These are phyloP conservation scores for Podaxis pistillaris DNA, from an alignment of 768 basidiomycete species.

Conservation along the genomic window DNA sequence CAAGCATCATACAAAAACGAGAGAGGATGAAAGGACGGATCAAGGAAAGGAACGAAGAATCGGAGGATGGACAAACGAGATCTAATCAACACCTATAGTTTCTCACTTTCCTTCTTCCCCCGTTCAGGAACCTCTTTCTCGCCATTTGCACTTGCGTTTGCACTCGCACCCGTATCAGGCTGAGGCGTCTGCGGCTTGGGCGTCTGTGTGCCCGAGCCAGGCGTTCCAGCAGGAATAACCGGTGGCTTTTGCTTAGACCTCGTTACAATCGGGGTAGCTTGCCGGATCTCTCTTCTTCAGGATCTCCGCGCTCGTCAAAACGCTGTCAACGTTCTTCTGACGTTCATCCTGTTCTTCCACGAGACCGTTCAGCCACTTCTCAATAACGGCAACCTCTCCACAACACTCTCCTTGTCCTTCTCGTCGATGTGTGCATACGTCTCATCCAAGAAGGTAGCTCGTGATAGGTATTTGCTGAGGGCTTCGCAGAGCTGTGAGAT, in stretches of 20 bases:
- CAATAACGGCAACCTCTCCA: slow-evolving; percentile 87
- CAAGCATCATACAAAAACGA: slow-evolving; percentile 25
- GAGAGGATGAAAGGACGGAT: too few relatives aligned
- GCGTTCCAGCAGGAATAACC: slow-evolving; percentile 40
- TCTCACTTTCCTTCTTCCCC: slow-evolving; percentile 35
- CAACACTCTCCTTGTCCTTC: slow-evolving; percentile 79
- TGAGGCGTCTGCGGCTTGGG: slow-evolving; percentile 63
- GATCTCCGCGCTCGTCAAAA: slow-evolving; percentile 80
- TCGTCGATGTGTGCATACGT: slow-evolving; percentile 87
- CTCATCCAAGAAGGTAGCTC: slow-evolving; percentile 83
- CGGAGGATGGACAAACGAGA: too few relatives aligned
- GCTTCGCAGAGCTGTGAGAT: slow-evolving; percentile 81
- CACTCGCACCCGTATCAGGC: slow-evolving; percentile 15
- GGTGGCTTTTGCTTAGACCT: slow-evolving; percentile 88
- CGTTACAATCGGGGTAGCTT: slow-evolving; percentile 84
- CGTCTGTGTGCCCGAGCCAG: slow-evolving; percentile 40
- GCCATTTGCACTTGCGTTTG: not conserved
- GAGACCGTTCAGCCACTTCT: slow-evolving; percentile 97
- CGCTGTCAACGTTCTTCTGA: slow-evolving; percentile 84
- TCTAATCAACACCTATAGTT: slow-evolving; percentile 27
- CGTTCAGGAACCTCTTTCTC: slow-evolving; percentile 27
- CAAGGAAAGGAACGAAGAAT: too few relatives aligned
- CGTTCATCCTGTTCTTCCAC: slow-evolving; percentile 83
- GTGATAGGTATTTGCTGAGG: slow-evolving; percentile 79
- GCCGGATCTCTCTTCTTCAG: slow-evolving; percentile 90